A percentile compares a stretch with the other conserved stretches of the same genome.
These are phyloP conservation scores for Cryphonectria japonica DNA, from an alignment of 2,329 filamentous ascomycete genomes.

Conservation along the genomic window DNA sequence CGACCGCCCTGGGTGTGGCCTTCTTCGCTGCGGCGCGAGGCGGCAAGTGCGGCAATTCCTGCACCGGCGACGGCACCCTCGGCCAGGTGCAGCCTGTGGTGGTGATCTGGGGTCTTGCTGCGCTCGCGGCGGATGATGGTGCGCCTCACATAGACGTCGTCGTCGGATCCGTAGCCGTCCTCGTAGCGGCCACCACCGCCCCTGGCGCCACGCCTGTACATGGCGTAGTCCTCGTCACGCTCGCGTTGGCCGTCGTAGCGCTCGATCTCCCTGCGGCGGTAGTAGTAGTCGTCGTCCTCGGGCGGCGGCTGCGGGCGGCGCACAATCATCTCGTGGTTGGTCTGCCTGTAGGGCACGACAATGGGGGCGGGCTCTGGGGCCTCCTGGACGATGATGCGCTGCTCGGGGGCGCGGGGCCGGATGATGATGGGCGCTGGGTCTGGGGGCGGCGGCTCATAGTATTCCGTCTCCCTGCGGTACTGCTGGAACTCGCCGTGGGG, in stretches of 20 bases:
- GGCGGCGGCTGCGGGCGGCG: conserved; percentile 33
- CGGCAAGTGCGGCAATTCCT: conserved; percentile 62
- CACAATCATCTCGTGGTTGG: conserved; percentile 42
- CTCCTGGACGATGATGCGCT: conserved; percentile 65
- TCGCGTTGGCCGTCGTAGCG: conserved; percentile 41
- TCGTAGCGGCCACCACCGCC: conserved; percentile 44
- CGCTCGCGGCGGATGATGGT: conserved; percentile 55
- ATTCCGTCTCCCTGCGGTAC: conserved; percentile 66
- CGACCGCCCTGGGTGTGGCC: conserved; percentile 50
- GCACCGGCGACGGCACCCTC: conserved; percentile 69
- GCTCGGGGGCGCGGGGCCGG: conserved; percentile 58
- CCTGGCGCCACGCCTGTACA: conserved; percentile 39
- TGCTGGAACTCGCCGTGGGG: conserved; percentile 57
- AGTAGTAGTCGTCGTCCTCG: conserved; percentile 56
- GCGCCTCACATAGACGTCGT: conserved; percentile 48
- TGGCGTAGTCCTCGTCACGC: conserved; percentile 41
- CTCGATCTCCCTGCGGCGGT: conserved; percentile 51
- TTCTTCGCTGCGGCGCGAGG: conserved; percentile 56
- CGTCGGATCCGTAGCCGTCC: conserved; percentile 44
- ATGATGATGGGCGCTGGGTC: conserved; percentile 56
- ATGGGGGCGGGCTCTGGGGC: conserved; percentile 56
- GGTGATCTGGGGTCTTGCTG: conserved; percentile 52
- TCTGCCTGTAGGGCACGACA: conserved; percentile 51
- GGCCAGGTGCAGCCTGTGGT: conserved; percentile 63
- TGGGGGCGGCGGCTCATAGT: conserved; percentile 56